These are phyloP conservation scores for Saururus chinensis DNA, from an alignment of 164 flowering plant species.

Conservation along the genomic window DNA sequence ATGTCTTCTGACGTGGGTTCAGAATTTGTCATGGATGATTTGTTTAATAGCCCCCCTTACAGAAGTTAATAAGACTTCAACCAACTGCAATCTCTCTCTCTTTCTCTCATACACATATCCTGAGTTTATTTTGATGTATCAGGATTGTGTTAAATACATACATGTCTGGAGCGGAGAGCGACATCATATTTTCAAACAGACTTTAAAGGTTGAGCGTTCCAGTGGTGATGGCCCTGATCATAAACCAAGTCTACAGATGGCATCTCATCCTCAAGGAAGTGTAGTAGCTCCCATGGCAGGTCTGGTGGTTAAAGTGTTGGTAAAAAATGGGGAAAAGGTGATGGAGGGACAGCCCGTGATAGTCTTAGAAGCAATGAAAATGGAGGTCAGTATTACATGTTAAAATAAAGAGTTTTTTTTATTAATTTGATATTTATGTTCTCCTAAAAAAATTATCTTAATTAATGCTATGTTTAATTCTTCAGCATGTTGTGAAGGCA, in stretches of 20 bases:
- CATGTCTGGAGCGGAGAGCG: slow-evolving; percentile 76
- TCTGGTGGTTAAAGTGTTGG: slow-evolving; percentile 79
- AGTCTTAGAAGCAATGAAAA: slow-evolving; percentile 97
- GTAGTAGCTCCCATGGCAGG: slow-evolving; percentile 97
- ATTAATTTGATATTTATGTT: not conserved
- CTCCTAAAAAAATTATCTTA: not conserved
- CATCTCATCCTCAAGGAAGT: slow-evolving; percentile 61
- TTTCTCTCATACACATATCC: too few relatives aligned
- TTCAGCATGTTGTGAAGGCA: slow-evolving; percentile 86
- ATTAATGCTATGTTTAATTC: not conserved
- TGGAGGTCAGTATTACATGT: slow-evolving; percentile 66
- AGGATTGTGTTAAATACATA: slow-evolving; percentile 56
- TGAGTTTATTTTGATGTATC: slow-evolving; percentile 10
- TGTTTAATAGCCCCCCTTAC: not conserved
- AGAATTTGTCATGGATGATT: not conserved
- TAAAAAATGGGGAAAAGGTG: slow-evolving; percentile 50
- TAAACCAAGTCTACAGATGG: slow-evolving; percentile 30
- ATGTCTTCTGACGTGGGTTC: too few relatives aligned
- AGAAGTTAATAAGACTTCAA: not conserved
- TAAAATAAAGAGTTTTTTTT: slow-evolving; percentile 1
- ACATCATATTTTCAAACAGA: slow-evolving; percentile 68
- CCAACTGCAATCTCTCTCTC: not conserved
- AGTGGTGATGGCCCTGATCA: slow-evolving; percentile 41
- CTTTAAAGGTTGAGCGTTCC: slow-evolving; percentile 26
- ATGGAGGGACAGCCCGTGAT: slow-evolving; percentile 67